Evolutionary conservation across 441 rosid species (phyloP), one percentile per base, ranked within the genome.

Genomic region (Pelargonium fulgidum): DNA sequence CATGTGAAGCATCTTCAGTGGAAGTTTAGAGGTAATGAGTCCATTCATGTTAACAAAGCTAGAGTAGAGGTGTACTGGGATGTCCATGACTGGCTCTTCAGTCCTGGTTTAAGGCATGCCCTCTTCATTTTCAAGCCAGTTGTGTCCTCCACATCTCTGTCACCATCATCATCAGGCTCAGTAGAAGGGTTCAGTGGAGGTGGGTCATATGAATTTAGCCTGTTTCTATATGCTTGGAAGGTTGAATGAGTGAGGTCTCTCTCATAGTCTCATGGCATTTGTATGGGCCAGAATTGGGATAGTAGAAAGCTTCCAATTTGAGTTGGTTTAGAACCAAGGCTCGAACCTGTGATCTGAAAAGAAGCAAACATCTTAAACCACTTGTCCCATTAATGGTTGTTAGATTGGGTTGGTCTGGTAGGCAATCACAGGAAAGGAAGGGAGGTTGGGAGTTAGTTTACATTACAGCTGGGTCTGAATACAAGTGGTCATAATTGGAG

Each of bases 181-280:
- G 50, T 73, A 4, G 85, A 79, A 20, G 81, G 72, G 66, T 8
- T 77, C 50, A 70, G 44, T 62, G 67, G 71, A 39, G 71, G 65
- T 52, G 80, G 83, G 45, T 65, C 82, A 52, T 76, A 85, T 12
- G 91, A 87, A 45, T 90, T 89, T 70, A 84, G 85, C 82, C 70
- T 92, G 81, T 87, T 90, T 87, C 87, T 92, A n/a, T 88, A 87
- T 85, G 95, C 95, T 72, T 88, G 98, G 95, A 90, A 85, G 79
- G 81, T 87, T 70, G 96, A 92, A 76, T 88, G 71, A 83, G 45
- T 68, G 24, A 58, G 52, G 16, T 12, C 16, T 47, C 19, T 48
- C 33, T 29, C 50, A 69, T 64, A 22, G 24, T 22, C 24, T 22
- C 24, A 22, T 22, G 24, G 24, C 73, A 74, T 42, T 71, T 68